Conservation (phyloP, 2,329 filamentous ascomycete species). For the Penicillium glabrum region DNA sequence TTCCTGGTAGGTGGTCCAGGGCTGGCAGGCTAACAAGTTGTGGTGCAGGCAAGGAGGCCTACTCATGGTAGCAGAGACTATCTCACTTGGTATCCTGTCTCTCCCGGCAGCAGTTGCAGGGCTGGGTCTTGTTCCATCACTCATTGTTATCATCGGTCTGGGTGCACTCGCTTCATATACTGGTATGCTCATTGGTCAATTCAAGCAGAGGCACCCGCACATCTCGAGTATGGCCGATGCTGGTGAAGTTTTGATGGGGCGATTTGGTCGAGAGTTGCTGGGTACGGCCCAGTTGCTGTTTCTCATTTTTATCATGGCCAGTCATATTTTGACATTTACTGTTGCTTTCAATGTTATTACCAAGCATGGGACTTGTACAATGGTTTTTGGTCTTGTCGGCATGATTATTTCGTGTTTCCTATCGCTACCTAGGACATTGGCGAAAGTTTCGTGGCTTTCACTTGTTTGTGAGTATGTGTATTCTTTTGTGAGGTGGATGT, state of each 20-base stretch:
- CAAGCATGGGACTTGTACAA: conserved; percentile 61
- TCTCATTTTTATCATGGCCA: conserved; percentile 67
- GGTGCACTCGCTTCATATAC: conserved; percentile 59
- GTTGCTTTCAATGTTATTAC: conserved; percentile 68
- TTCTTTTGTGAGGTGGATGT: no score
- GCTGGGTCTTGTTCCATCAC: conserved; percentile 14
- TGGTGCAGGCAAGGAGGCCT: not conserved
- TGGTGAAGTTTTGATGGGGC: conserved; percentile 55
- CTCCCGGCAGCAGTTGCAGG: conserved; percentile 16
- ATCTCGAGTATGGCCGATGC: conserved; percentile 68
- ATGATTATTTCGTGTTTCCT: conserved; percentile 58
- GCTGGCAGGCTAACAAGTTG: no score
- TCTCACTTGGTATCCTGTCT: conserved; percentile 20
- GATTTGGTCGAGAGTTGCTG: conserved; percentile 61
- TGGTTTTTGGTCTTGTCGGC: conserved; percentile 61
- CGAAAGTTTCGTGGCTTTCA: conserved; percentile 50
- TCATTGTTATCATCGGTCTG: conserved; percentile 55
- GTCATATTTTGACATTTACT: conserved; percentile 68
- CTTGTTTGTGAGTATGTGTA: no score
- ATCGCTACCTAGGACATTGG: conserved; percentile 59
- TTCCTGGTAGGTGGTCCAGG: not conserved
- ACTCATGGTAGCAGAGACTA: conserved; percentile 21
- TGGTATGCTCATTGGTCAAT: conserved; percentile 59
- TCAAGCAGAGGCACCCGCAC: conserved; percentile 57
- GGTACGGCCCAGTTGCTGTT: conserved; percentile 63